Conservation (phyloP, 2,329 filamentous ascomycete species). For the Rachicladosporium sp. region DNA sequence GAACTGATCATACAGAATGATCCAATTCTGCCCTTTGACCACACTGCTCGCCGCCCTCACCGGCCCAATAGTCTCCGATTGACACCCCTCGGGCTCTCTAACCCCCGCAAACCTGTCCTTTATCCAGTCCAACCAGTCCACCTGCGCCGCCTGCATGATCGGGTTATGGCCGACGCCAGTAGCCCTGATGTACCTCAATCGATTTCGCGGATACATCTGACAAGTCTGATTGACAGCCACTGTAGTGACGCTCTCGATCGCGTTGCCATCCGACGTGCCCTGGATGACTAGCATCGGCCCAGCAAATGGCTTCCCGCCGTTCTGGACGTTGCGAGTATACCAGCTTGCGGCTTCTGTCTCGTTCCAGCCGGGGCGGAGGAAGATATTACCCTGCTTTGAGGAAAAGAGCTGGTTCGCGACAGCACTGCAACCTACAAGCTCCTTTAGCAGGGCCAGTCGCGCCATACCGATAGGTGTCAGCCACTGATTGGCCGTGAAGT, state of each 20-base stretch:
- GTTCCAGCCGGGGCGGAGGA: constrained; percentile 2
- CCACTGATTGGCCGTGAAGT: constrained; percentile 18
- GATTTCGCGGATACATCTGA: constrained; percentile 9
- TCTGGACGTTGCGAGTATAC: constrained; percentile 17
- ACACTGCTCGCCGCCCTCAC: constrained; percentile 9
- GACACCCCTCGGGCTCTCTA: constrained; percentile 8
- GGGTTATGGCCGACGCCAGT: constrained; percentile 20
- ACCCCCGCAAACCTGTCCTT: constrained; percentile 15
- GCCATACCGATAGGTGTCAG: constrained; percentile 16
- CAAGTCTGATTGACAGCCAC: constrained; percentile 16
- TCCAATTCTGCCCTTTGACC: constrained; percentile 9
- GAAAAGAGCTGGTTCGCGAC: constrained; percentile 7
- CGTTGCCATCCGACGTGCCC: constrained; percentile 18
- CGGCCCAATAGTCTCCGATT: constrained; percentile 6
- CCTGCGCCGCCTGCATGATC: constrained; percentile 18
- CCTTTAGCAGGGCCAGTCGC: constrained; percentile 8
- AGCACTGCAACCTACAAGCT: constrained; percentile 11
- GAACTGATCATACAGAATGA: constrained; percentile 5
- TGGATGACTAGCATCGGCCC: constrained; percentile 29
- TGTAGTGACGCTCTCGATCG: constrained; percentile 11
- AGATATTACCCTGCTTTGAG: constrained; percentile 7
- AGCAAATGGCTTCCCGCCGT: constrained; percentile 21
- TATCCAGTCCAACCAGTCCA: constrained; percentile 22
- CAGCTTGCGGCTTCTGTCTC: constrained; percentile 6
- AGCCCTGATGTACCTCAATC: constrained; percentile 17